phyloP scores from a whole-genome alignment of 257 asterid genomes.

The Fraxinus cuspidata region DNA sequence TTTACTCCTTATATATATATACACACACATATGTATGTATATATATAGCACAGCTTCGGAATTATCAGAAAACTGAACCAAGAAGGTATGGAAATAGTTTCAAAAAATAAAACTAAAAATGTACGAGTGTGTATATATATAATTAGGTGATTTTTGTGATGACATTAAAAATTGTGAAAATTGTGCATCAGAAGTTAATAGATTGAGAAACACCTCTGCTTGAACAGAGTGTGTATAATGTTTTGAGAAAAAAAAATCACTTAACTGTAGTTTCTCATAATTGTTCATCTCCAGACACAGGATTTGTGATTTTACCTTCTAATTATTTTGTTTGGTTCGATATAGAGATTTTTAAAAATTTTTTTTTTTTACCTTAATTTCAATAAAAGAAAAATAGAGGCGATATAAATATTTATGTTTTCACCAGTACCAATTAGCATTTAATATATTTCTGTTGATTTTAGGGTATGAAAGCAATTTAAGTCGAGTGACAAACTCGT shows the following conservation, averaged over 20 bases:
- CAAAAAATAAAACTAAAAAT: too few species aligned
- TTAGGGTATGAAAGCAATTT: neutral
- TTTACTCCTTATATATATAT: too few species aligned
- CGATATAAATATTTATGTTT: neutral
- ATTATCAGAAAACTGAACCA: slow-evolving; percentile 14
- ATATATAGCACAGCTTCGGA: slow-evolving; percentile 8
- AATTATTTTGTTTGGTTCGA: neutral
- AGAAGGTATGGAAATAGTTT: slow-evolving; percentile 29
- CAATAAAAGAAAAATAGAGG: neutral
- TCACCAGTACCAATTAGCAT: slow-evolving; percentile 2
- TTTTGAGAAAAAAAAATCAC: slow-evolving; percentile 15
- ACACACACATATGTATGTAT: too few species aligned
- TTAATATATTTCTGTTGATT: neutral
- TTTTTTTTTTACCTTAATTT: neutral
- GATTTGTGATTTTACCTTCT: neutral
- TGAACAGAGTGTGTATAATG: slow-evolving; percentile 15
- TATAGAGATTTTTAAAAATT: neutral
- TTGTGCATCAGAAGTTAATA: slow-evolving; percentile 8
- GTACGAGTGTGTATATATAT: neutral
- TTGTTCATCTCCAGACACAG: neutral
- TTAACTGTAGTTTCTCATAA: neutral
- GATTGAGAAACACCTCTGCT: slow-evolving; percentile 9
- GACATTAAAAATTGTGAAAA: slow-evolving; percentile 6
- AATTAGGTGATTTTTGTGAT: neutral
- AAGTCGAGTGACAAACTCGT: neutral